Conservation (phyloP, 2,329 filamentous ascomycete species). For the Bipolaris sorokiniana region DNA sequence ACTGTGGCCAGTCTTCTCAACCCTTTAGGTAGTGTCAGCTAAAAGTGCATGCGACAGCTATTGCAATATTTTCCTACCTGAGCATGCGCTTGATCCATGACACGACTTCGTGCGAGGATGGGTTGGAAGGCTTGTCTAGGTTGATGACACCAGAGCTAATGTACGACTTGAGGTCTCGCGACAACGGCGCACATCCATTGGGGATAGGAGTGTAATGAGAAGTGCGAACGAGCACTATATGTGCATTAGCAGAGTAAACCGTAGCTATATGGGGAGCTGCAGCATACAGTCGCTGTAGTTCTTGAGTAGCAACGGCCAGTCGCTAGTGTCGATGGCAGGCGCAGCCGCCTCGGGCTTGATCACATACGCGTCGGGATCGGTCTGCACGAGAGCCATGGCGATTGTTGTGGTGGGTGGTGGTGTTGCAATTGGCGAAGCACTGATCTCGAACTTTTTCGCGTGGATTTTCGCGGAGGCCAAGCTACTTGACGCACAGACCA, state of each 20-base stretch:
- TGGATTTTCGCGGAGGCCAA: conserved; percentile 21
- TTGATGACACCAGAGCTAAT: conserved; percentile 98
- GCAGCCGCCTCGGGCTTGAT: conserved; percentile 91
- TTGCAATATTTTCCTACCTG: conserved; percentile 60
- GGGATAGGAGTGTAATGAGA: conserved; percentile 97
- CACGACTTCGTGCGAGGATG: conserved; percentile 97
- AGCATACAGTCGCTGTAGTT: conserved; percentile 89
- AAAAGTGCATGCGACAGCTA: background rate
- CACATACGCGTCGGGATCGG: conserved; percentile 70
- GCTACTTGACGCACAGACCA: conserved; percentile 15
- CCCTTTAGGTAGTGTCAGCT: conserved; percentile 56
- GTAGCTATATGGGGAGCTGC: conserved; percentile 41
- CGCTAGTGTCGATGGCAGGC: conserved; percentile 81
- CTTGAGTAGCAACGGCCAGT: conserved; percentile 92
- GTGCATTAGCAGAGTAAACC: conserved; percentile 29
- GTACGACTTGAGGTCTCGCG: conserved; percentile 96
- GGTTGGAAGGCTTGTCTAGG: conserved; percentile 96
- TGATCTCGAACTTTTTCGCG: conserved; percentile 36
- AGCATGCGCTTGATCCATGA: conserved; percentile 99
- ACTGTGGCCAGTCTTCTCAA: conserved; percentile 97
- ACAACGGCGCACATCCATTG: conserved; percentile 86
- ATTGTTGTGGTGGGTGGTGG: conserved; percentile 25
- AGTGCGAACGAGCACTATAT: conserved; percentile 83
- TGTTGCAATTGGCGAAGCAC: conserved; percentile 37
- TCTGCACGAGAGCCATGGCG: conserved; percentile 47